Percentiles rank a stretch among this genome's conserved stretches.
Conservation (phyloP, 139 green algal species). For the Auxenochlorella pyrenoidosa region DNA sequence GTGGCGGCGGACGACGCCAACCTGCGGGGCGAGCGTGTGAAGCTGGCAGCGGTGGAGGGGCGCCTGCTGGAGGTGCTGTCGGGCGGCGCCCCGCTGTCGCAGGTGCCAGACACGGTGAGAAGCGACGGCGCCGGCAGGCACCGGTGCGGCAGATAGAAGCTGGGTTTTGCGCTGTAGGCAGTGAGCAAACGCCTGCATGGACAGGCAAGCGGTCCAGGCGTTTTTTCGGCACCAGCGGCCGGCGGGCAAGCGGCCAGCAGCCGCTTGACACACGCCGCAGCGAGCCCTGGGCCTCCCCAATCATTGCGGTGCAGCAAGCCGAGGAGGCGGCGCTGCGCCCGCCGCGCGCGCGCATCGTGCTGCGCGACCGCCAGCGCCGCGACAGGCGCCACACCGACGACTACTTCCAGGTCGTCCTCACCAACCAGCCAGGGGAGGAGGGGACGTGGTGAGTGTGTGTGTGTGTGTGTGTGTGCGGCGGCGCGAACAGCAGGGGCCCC, state of each 20-base stretch:
- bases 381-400: background rate
- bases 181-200: too few species aligned
- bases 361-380: background rate
- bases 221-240: too few species aligned
- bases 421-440: background rate
- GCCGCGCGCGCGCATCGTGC: background rate
- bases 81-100: constrained; percentile 8
- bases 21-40: constrained; percentile 11
- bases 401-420: background rate
- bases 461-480: too few species aligned
- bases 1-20: constrained; percentile 6
- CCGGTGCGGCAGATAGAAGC: too few species aligned
- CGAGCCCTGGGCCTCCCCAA: too few species aligned
- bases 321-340: constrained; percentile 14
- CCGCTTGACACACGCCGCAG: too few species aligned
- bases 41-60: constrained; percentile 28
- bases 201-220: background rate
- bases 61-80: constrained; percentile 12
- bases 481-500: background rate
- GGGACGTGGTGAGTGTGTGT: constrained; percentile 5
- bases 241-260: background rate
- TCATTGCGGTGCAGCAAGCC: background rate
- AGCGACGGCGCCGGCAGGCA: too few species aligned
- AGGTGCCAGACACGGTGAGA: constrained; percentile 33
- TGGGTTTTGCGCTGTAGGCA: too few species aligned